Evolutionary conservation across 2,329 filamentous ascomycete genomes (phyloP), one percentile per base, ranked within the genome.

Genomic region (Sclerotinia trifoliorum): DNA sequence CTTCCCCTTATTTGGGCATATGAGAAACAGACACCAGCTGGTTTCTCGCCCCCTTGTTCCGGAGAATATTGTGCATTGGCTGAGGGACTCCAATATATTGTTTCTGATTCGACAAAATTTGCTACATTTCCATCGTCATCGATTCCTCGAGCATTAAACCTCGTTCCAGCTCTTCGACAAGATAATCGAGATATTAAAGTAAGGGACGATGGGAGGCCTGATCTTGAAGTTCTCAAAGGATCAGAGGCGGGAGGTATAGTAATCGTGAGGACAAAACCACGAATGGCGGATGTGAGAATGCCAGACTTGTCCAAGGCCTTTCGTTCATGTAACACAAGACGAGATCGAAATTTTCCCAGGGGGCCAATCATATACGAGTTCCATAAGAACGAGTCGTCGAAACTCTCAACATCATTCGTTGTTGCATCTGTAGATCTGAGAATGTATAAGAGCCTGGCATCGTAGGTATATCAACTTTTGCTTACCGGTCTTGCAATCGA

Each of bases 21-120:
- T 0, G 95, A 98, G 78, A 98, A 98, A 67, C 93, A 88, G 8
- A 93, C 81, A 4, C 87, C 86, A 0, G 83, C 83, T 10, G 74
- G 71, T 46, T 71, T 74, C 62, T 76, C 74, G 35, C 58, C 64
- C 32, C 68, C 57, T 24, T 71, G 69, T 42, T 76, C 74, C 17
- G 49, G 46, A 26, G 52, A 58, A 39, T 69, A 66, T 63, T 73
- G 70, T 51, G 0, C 72, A 49, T 58, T 68, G 8, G 69, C 69
- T 5, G 88, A 86, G 0, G 91, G 91, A 73, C 90, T 90, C 90
- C 92, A 97, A 76, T 96, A 94, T 52, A 94, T 88, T 0, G 93
- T 96, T 80, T 99, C 95, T 0, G 93, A 95, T 79, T 99, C 95
- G n/a, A 98, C 95, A 79, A 97, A 99, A 79, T 99, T 99, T 70